phyloP scores from a whole-genome alignment of 768 basidiomycete genomes.

The Calocybe gangraenosa region DNA sequence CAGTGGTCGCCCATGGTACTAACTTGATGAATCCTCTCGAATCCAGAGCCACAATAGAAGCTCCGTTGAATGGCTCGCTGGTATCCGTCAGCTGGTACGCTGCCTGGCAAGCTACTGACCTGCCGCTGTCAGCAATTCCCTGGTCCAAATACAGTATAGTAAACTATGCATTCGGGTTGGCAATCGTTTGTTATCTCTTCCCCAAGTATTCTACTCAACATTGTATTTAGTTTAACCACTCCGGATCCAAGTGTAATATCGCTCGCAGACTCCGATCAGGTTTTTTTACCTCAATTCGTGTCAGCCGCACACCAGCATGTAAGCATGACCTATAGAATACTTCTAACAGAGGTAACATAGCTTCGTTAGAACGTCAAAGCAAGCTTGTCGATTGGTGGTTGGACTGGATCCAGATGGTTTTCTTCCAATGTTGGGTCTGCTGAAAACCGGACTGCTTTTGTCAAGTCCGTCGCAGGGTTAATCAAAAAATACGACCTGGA shows the following conservation, averaged over 20 bases:
- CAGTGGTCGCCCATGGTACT: constrained; percentile 2
- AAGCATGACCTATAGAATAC: constrained; percentile 21
- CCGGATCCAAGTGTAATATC: constrained; percentile 29
- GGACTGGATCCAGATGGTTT: constrained; percentile 61
- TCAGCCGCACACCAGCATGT: constrained; percentile 37
- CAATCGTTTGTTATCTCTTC: constrained; percentile 12
- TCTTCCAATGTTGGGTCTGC: constrained; percentile 53
- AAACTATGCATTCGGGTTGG: constrained; percentile 62
- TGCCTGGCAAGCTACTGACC: constrained; percentile 38
- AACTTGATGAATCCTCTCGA: constrained; percentile 2
- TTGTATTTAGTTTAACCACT: constrained; percentile 31
- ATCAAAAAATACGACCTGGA: constrained; percentile 47
- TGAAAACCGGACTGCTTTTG: constrained; percentile 54
- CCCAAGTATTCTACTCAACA: constrained; percentile 1
- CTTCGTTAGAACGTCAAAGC: constrained; percentile 47
- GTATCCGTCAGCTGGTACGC: constrained; percentile 44
- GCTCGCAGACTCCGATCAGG: constrained; percentile 38
- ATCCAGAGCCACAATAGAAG: background rate
- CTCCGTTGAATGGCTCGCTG: background rate
- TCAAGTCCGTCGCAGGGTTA: constrained; percentile 46
- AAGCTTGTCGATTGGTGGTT: constrained; percentile 61
- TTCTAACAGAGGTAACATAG: constrained; percentile 12
- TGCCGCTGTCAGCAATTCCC: constrained; percentile 38
- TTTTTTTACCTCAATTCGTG: constrained; percentile 54
- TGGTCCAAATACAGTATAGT: constrained; percentile 52